Conservation (phyloP, 495 filamentous ascomycete genomes). For the Hypoxylon subgilvum region DNA sequence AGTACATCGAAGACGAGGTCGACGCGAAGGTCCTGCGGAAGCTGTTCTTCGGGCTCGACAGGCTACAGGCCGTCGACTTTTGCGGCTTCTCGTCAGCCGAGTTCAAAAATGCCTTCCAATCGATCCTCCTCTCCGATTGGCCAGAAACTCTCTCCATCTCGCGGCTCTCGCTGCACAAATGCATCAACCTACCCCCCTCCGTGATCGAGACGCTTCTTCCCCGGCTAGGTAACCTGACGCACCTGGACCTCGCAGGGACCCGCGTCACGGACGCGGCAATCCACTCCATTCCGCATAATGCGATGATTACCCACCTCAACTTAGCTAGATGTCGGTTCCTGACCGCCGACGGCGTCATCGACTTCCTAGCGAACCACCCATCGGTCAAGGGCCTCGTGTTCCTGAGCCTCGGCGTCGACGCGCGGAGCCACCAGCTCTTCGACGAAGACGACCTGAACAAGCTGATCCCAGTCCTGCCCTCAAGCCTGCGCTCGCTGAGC, state of each 20-base stretch:
- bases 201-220: conserved; percentile 75
- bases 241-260: conserved; percentile 82
- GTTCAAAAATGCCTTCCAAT: conserved; percentile 67
- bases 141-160: conserved; percentile 63
- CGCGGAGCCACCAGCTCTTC: conserved; percentile 74
- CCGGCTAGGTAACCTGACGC: conserved; percentile 71
- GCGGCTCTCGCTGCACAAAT: conserved; percentile 81
- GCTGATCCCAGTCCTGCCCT: conserved; percentile 71
- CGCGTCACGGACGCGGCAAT: conserved; percentile 77
- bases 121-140: conserved; percentile 48
- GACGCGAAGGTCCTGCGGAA: conserved; percentile 70
- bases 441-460: conserved; percentile 67
- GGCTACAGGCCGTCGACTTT: conserved; percentile 75
- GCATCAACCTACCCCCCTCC: conserved; percentile 71
- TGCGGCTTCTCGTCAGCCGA: conserved; percentile 75
- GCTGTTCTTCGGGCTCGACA: conserved; percentile 74
- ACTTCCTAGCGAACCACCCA: conserved; percentile 76
- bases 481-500: conserved; percentile 74
- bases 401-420: conserved; percentile 77
- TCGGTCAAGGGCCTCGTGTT: conserved; percentile 71
- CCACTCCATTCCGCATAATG: conserved; percentile 71
- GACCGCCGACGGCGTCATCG: conserved; percentile 68
- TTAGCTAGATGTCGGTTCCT: conserved; percentile 77
- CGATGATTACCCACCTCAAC: conserved; percentile 79
- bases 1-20: conserved; percentile 83